Evolutionary conservation across 2,329 filamentous ascomycete species (phyloP), one percentile per base, ranked within the genome.

Genomic region (Aspergillus sp.): DNA sequence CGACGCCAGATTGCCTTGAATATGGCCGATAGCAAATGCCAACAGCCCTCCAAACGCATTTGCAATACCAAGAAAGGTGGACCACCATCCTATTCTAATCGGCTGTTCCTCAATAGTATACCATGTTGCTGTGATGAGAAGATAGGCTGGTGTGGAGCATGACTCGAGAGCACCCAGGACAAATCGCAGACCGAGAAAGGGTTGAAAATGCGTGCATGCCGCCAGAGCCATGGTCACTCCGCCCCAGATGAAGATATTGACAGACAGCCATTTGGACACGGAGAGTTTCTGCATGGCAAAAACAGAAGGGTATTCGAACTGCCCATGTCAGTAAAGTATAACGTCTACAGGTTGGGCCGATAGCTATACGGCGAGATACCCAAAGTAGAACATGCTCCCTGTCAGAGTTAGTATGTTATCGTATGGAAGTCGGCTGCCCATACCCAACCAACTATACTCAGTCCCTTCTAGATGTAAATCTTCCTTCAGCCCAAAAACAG

Each of bases 51-150:
- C 57, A 36, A 54, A 59, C 5, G 49, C 30, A 10, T 51, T 30
- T 25, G 49, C 25, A 38, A 51, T n/a, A 17, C 25, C 49, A 13
- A 51, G 49, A 7, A 51, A 51, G 15, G 49, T 51, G 3, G 49
- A 51, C 25, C 25, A 51, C 25, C 49, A 51, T 8, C 49, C 49
- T 10, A 51, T 51, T 17, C 4, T 56, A 52, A n/a, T 65, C 65
- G 47, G 68, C 54, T 70, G 68, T 39, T 68, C 66, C 38, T 59
- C 15, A 5, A 63, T 55, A 4, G 59, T 69, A 50, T 69, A 70
- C 60, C 62, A 70, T 66, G 63, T 63, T 25, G 63, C 61, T 5
- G 70, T 72, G 41, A 66, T 78, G 64, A 72, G 62, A 57, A 51
- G 49, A 21, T 51, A 51, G 3, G 49, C 27, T 3, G 49, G 49